Percentiles rank a stretch among this genome's conserved stretches.
phyloP scores from a whole-genome alignment of 2,329 filamentous ascomycete species.

The Acrocalymma vagum region DNA sequence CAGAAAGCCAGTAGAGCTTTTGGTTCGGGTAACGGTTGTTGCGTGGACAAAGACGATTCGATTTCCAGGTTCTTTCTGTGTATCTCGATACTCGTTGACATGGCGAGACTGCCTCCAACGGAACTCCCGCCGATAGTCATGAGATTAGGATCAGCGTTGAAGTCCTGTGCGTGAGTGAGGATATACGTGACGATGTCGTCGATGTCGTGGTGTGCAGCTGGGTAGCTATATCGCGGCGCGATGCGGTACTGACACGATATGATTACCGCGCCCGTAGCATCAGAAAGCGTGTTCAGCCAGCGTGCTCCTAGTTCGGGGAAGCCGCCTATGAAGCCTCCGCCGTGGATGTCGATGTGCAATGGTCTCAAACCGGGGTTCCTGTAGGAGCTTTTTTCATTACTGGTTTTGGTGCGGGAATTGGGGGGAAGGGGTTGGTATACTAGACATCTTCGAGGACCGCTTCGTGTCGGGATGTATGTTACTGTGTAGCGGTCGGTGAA shows the following conservation, averaged over 20 bases:
- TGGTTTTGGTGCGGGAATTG: not conserved
- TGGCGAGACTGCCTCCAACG: slow-evolving; percentile 55
- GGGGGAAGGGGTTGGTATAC: slow-evolving; percentile 49
- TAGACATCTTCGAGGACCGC: slow-evolving; percentile 52
- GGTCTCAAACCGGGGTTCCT: slow-evolving; percentile 45
- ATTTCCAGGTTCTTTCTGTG: too few species aligned
- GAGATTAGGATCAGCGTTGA: slow-evolving; percentile 49
- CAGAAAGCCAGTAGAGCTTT: slow-evolving; percentile 54
- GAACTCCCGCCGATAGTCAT: slow-evolving; percentile 57
- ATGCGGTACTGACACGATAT: slow-evolving; percentile 52
- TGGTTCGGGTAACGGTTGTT: not conserved
- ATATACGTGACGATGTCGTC: slow-evolving; percentile 55
- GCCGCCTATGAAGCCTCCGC: slow-evolving; percentile 56
- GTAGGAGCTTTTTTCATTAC: slow-evolving; percentile 14
- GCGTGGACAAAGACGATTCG: too few species aligned
- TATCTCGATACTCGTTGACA: slow-evolving; percentile 36
- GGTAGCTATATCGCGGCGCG: slow-evolving; percentile 52
- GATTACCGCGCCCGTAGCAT: slow-evolving; percentile 52
- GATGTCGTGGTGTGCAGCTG: slow-evolving; percentile 53
- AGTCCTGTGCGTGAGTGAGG: slow-evolving; percentile 45
- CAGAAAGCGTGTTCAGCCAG: slow-evolving; percentile 46
- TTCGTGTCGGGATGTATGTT: slow-evolving; percentile 50
- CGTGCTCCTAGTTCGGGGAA: slow-evolving; percentile 50
- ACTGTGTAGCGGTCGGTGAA: slow-evolving; percentile 48
- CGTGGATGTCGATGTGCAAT: slow-evolving; percentile 56